Conservation (phyloP, 345 rosid species). For the Gossypium herbaceum region DNA sequence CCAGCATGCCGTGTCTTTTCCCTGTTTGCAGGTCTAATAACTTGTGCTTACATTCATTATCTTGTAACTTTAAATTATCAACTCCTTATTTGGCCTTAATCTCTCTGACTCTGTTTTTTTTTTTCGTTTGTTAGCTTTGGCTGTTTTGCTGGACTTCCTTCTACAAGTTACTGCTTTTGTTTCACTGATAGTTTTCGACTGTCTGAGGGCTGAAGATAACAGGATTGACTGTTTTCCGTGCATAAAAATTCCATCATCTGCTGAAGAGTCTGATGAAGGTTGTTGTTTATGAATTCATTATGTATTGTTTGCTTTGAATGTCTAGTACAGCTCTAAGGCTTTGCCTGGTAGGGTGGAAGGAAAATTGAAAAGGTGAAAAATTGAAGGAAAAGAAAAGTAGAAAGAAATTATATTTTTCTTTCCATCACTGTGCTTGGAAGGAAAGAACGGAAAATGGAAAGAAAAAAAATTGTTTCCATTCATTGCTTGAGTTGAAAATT, state of each 20-base stretch:
- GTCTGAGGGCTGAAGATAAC: slow-evolving; percentile 65
- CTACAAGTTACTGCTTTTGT: slow-evolving; percentile 97
- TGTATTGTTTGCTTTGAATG: not conserved
- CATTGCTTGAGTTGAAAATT: not conserved
- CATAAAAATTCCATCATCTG: slow-evolving; percentile 44
- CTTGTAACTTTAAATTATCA: not conserved
- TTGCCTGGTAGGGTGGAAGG: not conserved
- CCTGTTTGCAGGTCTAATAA: slow-evolving; percentile 79
- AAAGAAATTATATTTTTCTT: not conserved
- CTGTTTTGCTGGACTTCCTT: slow-evolving; percentile 91
- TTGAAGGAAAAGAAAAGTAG: not conserved
- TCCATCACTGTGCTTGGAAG: not conserved
- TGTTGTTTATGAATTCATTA: slow-evolving; percentile 10
- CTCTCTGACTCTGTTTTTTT: not conserved
- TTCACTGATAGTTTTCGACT: slow-evolving; percentile 86
- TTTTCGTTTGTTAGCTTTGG: slow-evolving; percentile 60
- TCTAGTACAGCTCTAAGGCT: not conserved
- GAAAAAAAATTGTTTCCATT: not conserved
- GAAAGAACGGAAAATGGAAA: not conserved
- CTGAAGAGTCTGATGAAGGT: slow-evolving; percentile 68
- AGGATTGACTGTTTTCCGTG: slow-evolving; percentile 95
- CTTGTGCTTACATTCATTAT: not conserved
- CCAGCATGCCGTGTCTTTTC: slow-evolving; percentile 98
- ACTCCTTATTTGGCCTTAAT: not conserved
- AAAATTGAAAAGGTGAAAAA: not conserved